Base-by-base conservation (phyloP, 768 basidiomycete genomes). In the Gloeopeniophorella convolvens region DNA sequence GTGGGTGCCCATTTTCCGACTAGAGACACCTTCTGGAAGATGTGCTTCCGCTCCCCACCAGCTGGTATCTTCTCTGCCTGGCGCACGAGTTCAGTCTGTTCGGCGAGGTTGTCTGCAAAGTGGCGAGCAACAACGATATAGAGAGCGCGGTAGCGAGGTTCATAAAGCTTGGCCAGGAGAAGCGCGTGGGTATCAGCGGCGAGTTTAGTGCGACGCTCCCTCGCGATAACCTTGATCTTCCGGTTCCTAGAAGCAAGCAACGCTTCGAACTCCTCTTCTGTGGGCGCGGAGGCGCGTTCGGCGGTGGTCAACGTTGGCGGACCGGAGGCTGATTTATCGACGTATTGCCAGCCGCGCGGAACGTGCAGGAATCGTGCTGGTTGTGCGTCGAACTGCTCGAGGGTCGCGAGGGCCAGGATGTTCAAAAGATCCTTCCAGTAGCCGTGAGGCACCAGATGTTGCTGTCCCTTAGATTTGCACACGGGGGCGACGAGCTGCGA, bases 391-490 rank as follows among this genome's bases (percentile, higher is more conserved):
- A 86, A 72, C 51, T 85, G 69, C 50, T 72, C 76, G 13, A 72
- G 62, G 1, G 78, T 70, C 10, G 79, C 80, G 24, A 88, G 71
- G 4, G 77, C 72, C 4, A 87, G 68, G 42, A 88, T 79, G 44
- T 85, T 82, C 45, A 85, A 72, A 18, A 86, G 70, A 57, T 87
- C 85, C 60, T 89, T 86, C 80, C 82, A 87, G 59, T 81, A 85
- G 0, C 85, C 85, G 42, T 87, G 84, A 4, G 71, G 57, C 45
- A 27, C 60, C 55, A 53, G 39, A 30, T 56, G 42, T 24, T 50
- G 11, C 31, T 55, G 58, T 21, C 42, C 62, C 54, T 50, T 64
- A 57, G 59, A 63, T 26, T 63, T 66, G 60, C 79, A 55, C n/a
- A 55, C 43, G 4, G 54, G 54, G 10, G 44, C n/a, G 16, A 55